Percentiles rank a stretch among this genome's conserved stretches.
Conservation (phyloP, 768 basidiomycete genomes). For the Mycena chlorophos region DNA sequence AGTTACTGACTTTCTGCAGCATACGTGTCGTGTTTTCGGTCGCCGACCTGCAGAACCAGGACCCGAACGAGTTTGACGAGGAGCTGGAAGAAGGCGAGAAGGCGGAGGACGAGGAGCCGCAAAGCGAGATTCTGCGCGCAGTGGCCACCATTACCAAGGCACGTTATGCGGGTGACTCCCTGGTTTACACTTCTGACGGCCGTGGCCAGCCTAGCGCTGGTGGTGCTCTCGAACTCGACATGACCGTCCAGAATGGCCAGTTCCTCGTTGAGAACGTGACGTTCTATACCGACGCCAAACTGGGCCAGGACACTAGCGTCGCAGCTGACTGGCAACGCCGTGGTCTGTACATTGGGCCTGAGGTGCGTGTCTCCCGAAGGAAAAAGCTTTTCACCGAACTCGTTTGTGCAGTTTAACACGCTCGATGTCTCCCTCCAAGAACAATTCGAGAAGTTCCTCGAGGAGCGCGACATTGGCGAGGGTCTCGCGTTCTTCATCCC, state of each 20-base stretch:
- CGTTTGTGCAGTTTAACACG: constrained; percentile 69
- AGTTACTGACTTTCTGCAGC: constrained; percentile 41
- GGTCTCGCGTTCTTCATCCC: constrained; percentile 82
- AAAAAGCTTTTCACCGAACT: not conserved
- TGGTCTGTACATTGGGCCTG: constrained; percentile 89
- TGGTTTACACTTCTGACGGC: not conserved
- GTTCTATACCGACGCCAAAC: constrained; percentile 70
- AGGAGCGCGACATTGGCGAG: constrained; percentile 88
- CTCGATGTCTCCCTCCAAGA: constrained; percentile 87
- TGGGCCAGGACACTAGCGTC: constrained; percentile 76
- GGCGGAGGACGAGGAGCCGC: constrained; percentile 41
- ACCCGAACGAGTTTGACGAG: constrained; percentile 37
- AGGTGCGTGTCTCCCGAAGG: constrained; percentile 42
- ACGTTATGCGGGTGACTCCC: constrained; percentile 8
- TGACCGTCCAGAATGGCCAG: constrained; percentile 73
- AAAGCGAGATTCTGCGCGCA: constrained; percentile 66
- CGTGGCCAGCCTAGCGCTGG: constrained; percentile 43
- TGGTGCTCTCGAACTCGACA: constrained; percentile 78
- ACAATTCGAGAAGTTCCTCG: constrained; percentile 86
- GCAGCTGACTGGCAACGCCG: constrained; percentile 95
- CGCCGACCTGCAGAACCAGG: constrained; percentile 68
- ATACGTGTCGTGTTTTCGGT: constrained; percentile 92
- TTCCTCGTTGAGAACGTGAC: constrained; percentile 91
- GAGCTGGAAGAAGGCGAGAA: constrained; percentile 37
- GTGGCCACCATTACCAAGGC: constrained; percentile 88